Evolutionary conservation across 2,329 filamentous ascomycete species (phyloP).

Genomic region (Microsporum audouinii): DNA sequence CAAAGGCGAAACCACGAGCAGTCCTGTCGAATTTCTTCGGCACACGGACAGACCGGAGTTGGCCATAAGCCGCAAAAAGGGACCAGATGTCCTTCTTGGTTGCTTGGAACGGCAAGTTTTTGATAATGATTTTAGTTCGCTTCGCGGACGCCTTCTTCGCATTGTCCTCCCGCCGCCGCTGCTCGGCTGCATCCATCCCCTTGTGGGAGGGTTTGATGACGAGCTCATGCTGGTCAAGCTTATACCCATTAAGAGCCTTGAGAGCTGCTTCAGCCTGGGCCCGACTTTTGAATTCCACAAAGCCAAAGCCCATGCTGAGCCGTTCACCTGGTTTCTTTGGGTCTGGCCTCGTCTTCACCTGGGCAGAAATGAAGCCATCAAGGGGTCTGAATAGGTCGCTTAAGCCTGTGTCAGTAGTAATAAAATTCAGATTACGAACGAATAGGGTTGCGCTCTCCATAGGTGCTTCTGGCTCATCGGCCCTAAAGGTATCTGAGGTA

Average conservation of each 20-base stretch:
- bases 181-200: constrained; percentile 32
- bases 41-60: constrained; percentile 81
- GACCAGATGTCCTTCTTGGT: constrained; percentile 83
- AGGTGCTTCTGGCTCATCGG: constrained; percentile 26
- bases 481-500: constrained; percentile 30
- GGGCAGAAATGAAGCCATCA: constrained; percentile 77
- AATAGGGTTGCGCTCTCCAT: constrained; percentile 71
- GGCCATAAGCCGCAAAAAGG: constrained; percentile 79
- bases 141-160: constrained; percentile 66
- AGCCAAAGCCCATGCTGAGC: constrained; percentile 95
- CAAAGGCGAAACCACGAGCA: constrained; percentile 90
- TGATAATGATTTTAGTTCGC: constrained; percentile 89
- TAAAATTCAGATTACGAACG: constrained; percentile 87
- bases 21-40: constrained; percentile 88
- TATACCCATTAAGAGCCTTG: constrained; percentile 75
- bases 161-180: constrained; percentile 58
- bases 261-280: constrained; percentile 68
- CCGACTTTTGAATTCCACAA: constrained; percentile 75
- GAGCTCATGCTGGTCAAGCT: constrained; percentile 76
- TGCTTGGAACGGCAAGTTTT: constrained; percentile 94
- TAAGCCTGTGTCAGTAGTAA: constrained; percentile 66
- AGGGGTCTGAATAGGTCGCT: constrained; percentile 67
- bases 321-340: constrained; percentile 79
- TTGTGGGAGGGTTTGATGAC: constrained; percentile 79
- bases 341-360: constrained; percentile 86